Conservation (phyloP, 2,329 filamentous ascomycete genomes). For the Pyrenophora tritici-repentis region DNA sequence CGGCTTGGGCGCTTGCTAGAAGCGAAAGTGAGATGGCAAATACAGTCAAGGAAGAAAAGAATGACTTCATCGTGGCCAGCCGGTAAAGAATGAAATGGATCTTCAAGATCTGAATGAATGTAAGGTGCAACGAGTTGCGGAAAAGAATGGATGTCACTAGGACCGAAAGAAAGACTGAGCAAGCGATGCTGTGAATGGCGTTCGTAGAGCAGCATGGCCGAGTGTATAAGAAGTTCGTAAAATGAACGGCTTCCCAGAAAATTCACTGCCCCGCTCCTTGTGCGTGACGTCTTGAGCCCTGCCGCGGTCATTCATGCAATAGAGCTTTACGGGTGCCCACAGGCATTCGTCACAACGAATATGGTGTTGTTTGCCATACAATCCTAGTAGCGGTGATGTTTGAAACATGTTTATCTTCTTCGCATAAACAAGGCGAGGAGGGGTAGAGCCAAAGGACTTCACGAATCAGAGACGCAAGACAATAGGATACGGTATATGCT, state of each 20-base stretch:
- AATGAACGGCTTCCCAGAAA: slow-evolving; percentile 14
- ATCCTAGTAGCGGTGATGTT: slow-evolving; percentile 18
- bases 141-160: slow-evolving; percentile 34
- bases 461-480: neutral
- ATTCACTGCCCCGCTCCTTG: slow-evolving; percentile 20
- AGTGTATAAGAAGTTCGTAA: slow-evolving; percentile 7
- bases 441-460: neutral
- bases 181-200: neutral
- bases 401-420: slow-evolving; percentile 41
- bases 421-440: slow-evolving; percentile 8
- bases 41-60: slow-evolving; percentile 27
- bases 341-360: neutral
- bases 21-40: slow-evolving; percentile 26
- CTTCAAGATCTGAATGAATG: slow-evolving; percentile 30
- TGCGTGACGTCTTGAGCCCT: slow-evolving; percentile 22
- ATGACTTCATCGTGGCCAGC: slow-evolving; percentile 37
- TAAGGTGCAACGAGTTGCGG: slow-evolving; percentile 19
- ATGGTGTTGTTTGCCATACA: slow-evolving; percentile 1
- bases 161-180: slow-evolving; percentile 30
- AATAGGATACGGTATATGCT: too few species aligned
- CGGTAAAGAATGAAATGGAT: slow-evolving; percentile 33
- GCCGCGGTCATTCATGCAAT: slow-evolving; percentile 28
- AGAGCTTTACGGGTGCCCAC: neutral
- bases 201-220: neutral
- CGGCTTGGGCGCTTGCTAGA: slow-evolving; percentile 19